phyloP scores from a whole-genome alignment of 768 basidiomycete genomes.

The Lactarius sp. region DNA sequence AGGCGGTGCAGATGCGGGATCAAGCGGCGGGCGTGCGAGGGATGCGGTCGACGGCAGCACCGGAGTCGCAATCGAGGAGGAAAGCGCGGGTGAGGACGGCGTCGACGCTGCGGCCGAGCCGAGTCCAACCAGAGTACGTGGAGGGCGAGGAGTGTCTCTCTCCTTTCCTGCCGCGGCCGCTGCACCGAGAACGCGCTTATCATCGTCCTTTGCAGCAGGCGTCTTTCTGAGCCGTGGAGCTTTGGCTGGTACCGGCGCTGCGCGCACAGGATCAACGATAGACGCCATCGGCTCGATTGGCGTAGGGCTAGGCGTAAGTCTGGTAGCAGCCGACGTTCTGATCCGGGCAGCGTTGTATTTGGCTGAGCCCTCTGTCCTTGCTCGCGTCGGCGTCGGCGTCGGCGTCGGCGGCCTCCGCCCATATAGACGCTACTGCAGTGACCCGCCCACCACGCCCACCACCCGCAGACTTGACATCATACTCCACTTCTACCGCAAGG shows the following conservation, averaged over 20 bases:
- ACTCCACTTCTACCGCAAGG: constrained; percentile 49
- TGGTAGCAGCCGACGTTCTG: not conserved
- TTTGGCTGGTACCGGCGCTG: not conserved
- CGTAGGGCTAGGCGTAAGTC: not conserved
- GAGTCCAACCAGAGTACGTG: constrained; percentile 7
- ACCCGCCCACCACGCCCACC: constrained; percentile 76
- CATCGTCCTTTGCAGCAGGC: constrained; percentile 1
- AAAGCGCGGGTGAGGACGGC: constrained; percentile 36
- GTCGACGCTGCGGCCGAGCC: constrained; percentile 18
- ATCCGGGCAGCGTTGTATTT: not conserved
- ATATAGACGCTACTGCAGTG: constrained; percentile 65
- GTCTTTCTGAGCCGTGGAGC: not conserved
- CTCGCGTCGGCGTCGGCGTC: not conserved
- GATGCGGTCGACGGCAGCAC: constrained; percentile 74
- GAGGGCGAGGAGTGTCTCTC: constrained; percentile 1
- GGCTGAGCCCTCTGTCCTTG: not conserved
- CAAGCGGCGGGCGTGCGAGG: constrained; percentile 47
- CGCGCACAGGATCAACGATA: not conserved
- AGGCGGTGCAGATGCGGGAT: constrained; percentile 31
- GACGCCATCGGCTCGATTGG: constrained; percentile 6
- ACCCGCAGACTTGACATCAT: constrained; percentile 70
- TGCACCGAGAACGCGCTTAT: not conserved
- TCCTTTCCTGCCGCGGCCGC: not conserved
- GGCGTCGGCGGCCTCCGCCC: constrained; percentile 40
- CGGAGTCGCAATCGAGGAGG: constrained; percentile 68